These are phyloP conservation scores for Eimeria acervulina DNA, from an alignment of 169 alveolate genomes.

Conservation along the genomic window DNA sequence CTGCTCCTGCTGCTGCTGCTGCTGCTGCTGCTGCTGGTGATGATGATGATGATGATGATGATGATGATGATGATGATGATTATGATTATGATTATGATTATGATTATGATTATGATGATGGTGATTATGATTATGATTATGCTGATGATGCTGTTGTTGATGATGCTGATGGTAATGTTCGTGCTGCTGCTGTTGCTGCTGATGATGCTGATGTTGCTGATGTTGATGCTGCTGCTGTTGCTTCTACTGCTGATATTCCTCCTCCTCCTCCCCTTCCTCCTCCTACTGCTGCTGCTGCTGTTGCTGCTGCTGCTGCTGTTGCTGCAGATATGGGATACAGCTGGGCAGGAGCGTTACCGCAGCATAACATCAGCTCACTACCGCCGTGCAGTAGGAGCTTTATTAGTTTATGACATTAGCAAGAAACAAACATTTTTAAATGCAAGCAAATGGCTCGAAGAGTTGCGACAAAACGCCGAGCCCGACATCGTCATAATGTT, in stretches of 20 bases:
- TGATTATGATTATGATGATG: too few species aligned
- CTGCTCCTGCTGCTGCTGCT: background rate
- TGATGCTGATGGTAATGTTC: background rate
- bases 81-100: too few species aligned
- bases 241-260: background rate
- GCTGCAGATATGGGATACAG: slow-evolving; percentile 29
- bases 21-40: background rate
- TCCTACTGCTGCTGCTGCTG: too few species aligned
- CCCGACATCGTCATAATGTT: slow-evolving; percentile 98
- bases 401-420: slow-evolving; percentile 97
- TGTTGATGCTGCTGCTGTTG: background rate
- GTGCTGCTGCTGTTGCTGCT: too few species aligned
- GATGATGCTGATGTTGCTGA: background rate
- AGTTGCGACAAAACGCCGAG: slow-evolving; percentile 98
- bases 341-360: slow-evolving; percentile 15
- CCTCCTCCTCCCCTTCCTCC: too few species aligned
- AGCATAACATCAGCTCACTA: slow-evolving; percentile 92
- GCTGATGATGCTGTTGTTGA: background rate
- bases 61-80: too few species aligned
- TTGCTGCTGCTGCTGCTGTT: slow-evolving; percentile 5
- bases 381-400: slow-evolving; percentile 98
- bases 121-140: too few species aligned
- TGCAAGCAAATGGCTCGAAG: slow-evolving; percentile 97
- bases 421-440: slow-evolving; percentile 93
- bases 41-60: too few species aligned